Evolutionary conservation across 768 basidiomycete genomes (phyloP).

Genomic region (Pleurotus salmoneostramineus): DNA sequence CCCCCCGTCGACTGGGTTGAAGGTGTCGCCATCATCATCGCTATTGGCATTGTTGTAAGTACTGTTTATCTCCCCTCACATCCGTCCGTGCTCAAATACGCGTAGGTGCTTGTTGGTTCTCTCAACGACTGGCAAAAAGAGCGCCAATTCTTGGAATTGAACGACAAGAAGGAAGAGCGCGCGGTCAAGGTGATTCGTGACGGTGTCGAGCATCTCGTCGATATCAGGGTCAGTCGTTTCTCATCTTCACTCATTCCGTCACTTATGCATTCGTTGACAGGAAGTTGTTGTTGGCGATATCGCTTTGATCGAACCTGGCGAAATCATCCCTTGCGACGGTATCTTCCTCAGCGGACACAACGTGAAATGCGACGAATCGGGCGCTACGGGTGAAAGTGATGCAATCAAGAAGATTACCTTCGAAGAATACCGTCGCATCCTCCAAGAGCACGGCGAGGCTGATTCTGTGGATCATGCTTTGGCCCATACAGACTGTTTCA

Average conservation of each 20-base stretch:
- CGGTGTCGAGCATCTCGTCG: constrained; percentile 66
- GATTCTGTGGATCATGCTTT: constrained; percentile 13
- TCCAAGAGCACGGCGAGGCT: constrained; percentile 27
- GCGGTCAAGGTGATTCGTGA: constrained; percentile 79
- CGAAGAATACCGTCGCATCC: constrained; percentile 49
- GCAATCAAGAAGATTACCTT: constrained; percentile 87
- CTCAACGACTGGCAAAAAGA: constrained; percentile 99
- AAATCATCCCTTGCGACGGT: constrained; percentile 95
- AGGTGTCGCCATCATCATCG: constrained; percentile 79
- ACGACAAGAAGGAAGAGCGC: constrained; percentile 94
- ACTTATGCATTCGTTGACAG: constrained; percentile 32
- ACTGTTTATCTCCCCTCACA: not conserved
- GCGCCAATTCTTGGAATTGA: constrained; percentile 87
- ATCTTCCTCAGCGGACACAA: constrained; percentile 91
- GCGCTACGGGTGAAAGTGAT: constrained; percentile 95
- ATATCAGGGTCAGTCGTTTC: constrained; percentile 60
- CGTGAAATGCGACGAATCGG: constrained; percentile 93
- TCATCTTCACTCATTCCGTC: constrained; percentile 10
- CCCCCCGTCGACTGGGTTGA: constrained; percentile 97
- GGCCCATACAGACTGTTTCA: constrained; percentile 83
- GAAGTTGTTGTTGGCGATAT: constrained; percentile 95
- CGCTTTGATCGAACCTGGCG: constrained; percentile 89
- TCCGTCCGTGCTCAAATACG: too few species aligned
- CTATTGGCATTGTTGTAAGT: constrained; percentile 70
- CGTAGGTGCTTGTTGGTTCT: constrained; percentile 83